Conservation (phyloP, 2,329 filamentous ascomycete genomes). For the Teratosphaeria pseudoeucalypti region DNA sequence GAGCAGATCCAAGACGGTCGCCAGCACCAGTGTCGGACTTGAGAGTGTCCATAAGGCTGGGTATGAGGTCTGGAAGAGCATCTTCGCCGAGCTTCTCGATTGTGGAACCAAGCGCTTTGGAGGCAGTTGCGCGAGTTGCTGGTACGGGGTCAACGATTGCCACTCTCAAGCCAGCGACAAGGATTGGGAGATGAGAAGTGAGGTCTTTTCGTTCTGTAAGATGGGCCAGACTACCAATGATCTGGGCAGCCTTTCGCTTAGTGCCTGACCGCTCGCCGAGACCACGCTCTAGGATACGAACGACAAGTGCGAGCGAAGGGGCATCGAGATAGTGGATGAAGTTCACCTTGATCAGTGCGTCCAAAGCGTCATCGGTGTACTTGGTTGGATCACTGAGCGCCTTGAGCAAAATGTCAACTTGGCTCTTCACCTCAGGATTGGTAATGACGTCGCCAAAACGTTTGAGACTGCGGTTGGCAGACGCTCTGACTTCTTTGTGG, state of each 20-base stretch:
- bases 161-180: conserved; percentile 79
- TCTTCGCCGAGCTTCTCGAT: conserved; percentile 98
- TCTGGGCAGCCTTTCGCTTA: conserved; percentile 91
- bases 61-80: conserved; percentile 90
- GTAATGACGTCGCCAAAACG: conserved; percentile 97
- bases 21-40: conserved; percentile 95
- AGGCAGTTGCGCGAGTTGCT: conserved; percentile 89
- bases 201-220: conserved; percentile 94
- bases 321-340: conserved; percentile 98
- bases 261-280: conserved; percentile 84
- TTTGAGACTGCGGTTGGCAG: conserved; percentile 91
- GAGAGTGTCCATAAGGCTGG: conserved; percentile 92
- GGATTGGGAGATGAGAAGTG: conserved; percentile 76
- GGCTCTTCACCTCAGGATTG: conserved; percentile 90
- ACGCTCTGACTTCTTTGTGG: conserved; percentile 88
- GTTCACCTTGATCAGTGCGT: conserved; percentile 92
- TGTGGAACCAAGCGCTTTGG: conserved; percentile 89
- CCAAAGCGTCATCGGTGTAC: conserved; percentile 88
- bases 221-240: conserved; percentile 95
- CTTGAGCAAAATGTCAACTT: conserved; percentile 86
- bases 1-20: conserved; percentile 88
- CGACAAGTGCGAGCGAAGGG: conserved; percentile 86
- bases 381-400: conserved; percentile 95
- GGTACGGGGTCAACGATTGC: conserved; percentile 93
- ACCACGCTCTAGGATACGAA: conserved; percentile 88